Evolutionary conservation across 805 yeast species (phyloP), one percentile per base, ranked within the genome.

Genomic region (Saccharomycopsis babjevae): DNA sequence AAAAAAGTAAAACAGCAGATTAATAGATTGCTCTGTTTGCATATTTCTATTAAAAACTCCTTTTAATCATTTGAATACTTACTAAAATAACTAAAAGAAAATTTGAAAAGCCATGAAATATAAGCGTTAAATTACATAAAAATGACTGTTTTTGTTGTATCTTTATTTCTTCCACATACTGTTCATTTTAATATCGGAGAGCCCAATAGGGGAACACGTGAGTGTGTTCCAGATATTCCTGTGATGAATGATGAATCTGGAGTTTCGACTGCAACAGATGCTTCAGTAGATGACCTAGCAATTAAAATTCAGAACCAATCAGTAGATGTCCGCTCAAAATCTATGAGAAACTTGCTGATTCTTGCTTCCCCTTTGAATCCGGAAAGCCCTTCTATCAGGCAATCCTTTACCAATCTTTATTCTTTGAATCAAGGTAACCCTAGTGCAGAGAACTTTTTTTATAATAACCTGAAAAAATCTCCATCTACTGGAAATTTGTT

Each of bases 101-200:
- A 6, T 34, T 13, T 10, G 16, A 2, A 36, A 15, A 10, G 15
- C 1, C 13, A 25, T 25, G 28, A 22, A 25, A 13, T 20, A 7
- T 22, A 46, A 34, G 36, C n/a, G 20, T 11, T n/a, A 46, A 11
- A 22, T 22, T 25, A 22, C 30, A 4, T 54, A 11, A 52, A 25
- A 30, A 62, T 62, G 64, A 42, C 64, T 13, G 58, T 62, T 30
- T 46, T 62, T 57, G 43, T 57, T 18, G 65, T 36, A 30, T 59
- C 62, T 36, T 55, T 62, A 32, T 62, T 62, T 50, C 60, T 60
- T 25, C 65, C 65, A 16, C 58, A 62, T 54, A 62, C 65, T 11
- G 65, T 62, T 20, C 63, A 62, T 43, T 62, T 62, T 38, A 61
- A 62, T 18, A 50, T 62, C 8, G 63, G 56, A 16, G 34, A 46